Conservation (phyloP, 148 eudicot species). For the Fagopyrum tataricum region DNA sequence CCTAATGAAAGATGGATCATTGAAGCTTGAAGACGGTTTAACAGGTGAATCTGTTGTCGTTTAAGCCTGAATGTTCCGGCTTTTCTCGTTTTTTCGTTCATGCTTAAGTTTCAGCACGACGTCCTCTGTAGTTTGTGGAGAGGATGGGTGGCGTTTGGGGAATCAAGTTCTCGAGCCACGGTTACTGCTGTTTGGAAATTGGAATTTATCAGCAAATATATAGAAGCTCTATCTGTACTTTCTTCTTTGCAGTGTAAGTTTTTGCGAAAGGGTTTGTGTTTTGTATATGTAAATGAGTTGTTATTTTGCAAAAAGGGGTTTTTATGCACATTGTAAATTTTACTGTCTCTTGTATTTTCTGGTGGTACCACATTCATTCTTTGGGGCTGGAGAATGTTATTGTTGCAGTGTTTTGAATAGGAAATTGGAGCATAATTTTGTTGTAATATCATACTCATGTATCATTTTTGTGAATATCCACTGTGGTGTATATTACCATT, state of each 20-base stretch:
- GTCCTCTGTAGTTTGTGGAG: background rate
- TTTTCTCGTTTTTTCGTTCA: background rate
- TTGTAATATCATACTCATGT: background rate
- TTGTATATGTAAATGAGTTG: constrained; percentile 2
- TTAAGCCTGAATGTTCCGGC: constrained; percentile 15
- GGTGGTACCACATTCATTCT: constrained; percentile 8
- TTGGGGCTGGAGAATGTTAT: constrained; percentile 11
- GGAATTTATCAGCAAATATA: background rate
- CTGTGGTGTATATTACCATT: background rate
- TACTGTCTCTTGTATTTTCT: background rate
- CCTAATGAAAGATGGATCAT: constrained; percentile 82
- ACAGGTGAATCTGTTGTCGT: constrained; percentile 59
- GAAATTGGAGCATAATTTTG: constrained; percentile 7
- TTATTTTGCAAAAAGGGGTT: constrained; percentile 8
- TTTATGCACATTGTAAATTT: background rate
- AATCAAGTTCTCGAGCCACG: background rate
- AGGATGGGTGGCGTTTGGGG: background rate
- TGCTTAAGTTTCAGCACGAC: background rate
- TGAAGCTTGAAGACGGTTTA: constrained; percentile 65
- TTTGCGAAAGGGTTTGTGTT: constrained; percentile 8
- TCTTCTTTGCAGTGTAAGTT: background rate
- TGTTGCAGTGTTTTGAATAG: background rate
- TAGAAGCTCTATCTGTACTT: background rate
- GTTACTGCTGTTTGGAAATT: background rate
- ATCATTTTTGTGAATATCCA: constrained; percentile 9